A percentile compares a stretch with the other conserved stretches of the same genome.
Evolutionary conservation across 257 asterid genomes (phyloP).

Genomic region (Solanum sitiens): DNA sequence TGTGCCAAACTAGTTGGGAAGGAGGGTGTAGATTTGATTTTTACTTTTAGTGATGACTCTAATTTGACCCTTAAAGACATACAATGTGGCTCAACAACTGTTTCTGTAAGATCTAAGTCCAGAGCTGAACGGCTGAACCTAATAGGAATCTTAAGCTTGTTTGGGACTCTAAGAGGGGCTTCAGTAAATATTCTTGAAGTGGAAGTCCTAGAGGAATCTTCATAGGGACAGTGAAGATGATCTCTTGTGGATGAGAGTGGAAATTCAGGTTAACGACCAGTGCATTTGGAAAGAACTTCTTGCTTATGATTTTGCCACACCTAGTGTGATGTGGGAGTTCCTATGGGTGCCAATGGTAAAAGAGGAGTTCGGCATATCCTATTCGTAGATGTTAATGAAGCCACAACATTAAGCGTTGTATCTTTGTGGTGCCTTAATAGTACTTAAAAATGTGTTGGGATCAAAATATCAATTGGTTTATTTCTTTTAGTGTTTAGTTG

Average conservation of each 20-base stretch:
- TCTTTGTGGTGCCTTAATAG: background rate
- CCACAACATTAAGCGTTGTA: background rate
- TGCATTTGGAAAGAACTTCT: background rate
- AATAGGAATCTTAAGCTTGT: background rate
- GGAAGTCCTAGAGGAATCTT: background rate
- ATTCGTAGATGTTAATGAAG: background rate
- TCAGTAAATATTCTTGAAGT: background rate
- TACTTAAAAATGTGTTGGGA: background rate
- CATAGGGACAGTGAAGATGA: background rate
- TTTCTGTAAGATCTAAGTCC: background rate
- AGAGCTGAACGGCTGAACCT: background rate
- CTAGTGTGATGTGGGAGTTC: background rate
- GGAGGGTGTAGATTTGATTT: background rate
- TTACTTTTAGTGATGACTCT: background rate
- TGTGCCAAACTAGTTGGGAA: background rate
- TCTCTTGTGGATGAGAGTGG: background rate
- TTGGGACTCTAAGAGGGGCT: background rate
- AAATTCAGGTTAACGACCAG: background rate
- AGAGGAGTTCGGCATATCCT: background rate
- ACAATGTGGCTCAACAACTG: background rate
- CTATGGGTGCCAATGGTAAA: background rate
- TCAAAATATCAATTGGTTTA: background rate
- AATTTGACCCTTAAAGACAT: background rate
- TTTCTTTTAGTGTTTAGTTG: background rate
- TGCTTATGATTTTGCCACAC: background rate